Evolutionary conservation across 2,329 filamentous ascomycete genomes (phyloP).

Genomic region (Aspergillus vadensis): DNA sequence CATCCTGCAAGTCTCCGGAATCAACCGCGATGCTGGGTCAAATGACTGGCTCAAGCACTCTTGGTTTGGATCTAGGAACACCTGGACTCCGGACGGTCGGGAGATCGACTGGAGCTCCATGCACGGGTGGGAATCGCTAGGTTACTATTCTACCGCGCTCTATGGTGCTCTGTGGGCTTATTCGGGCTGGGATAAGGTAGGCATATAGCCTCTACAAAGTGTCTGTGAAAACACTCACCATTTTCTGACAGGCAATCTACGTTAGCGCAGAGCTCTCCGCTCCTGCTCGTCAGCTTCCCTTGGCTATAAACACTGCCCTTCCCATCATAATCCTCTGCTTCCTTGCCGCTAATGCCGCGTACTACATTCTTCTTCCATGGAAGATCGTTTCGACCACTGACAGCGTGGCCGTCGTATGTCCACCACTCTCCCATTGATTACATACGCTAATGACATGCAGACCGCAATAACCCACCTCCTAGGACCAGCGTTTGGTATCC

Average conservation of each 20-base stretch:
- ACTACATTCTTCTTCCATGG: conserved; percentile 22
- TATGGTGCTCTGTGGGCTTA: conserved; percentile 24
- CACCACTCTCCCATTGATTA: neutral
- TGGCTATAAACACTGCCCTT: conserved; percentile 21
- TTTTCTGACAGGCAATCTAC: conserved; percentile 16
- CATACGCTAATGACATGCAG: conserved; percentile 2
- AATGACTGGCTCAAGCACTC: conserved; percentile 19
- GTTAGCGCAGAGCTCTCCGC: conserved; percentile 20
- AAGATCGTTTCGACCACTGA: conserved; percentile 19
- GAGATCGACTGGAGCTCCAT: conserved; percentile 19
- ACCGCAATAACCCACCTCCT: conserved; percentile 18
- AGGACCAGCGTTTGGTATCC: conserved; percentile 14
- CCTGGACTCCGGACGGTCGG: conserved; percentile 17
- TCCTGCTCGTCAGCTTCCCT: conserved; percentile 19
- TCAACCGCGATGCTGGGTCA: neutral
- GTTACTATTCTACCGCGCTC: conserved; percentile 20
- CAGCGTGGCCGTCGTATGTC: conserved; percentile 21
- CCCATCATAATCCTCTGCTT: conserved; percentile 20
- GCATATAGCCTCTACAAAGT: neutral
- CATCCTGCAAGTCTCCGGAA: conserved; percentile 5
- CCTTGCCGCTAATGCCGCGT: conserved; percentile 19
- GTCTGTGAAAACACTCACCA: neutral
- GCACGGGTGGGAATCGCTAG: conserved; percentile 18
- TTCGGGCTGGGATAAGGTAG: conserved; percentile 23
- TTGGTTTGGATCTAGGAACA: conserved; percentile 19